Base-by-base conservation (phyloP, 257 asterid genomes). In the Echites panduratus region DNA sequence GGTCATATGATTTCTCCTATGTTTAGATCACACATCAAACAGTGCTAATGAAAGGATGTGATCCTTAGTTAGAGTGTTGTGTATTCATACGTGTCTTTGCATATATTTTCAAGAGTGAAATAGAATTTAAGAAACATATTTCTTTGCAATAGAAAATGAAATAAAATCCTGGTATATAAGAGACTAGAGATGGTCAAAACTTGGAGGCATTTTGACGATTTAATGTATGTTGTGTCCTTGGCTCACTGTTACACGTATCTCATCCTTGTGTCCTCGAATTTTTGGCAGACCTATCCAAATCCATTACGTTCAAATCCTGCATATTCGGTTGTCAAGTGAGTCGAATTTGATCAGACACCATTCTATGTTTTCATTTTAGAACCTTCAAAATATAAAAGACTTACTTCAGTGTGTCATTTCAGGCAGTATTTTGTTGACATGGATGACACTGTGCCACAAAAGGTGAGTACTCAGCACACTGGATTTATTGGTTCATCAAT, bases 311-410 rank as follows among this genome's bases (percentile, higher is more conserved):
- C 68, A 57, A 85, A 85, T 78, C 89, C 87, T 71, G 85, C 89
- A 44, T 85, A 85, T 78, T 85, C 89, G 70, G 89, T 85, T 44
- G 89, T 85, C 65, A 85, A 82, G 89, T 85, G 65, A 78, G 89
- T 80, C 35, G 40, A 57, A 52, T 53, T 76, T 70, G 72, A 54
- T 43, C 12, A 47, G 44, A 14, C 32, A 26, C 49, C 26, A 44
- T 64, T 66, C n/a, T 1, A 13, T 52, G 48, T 71, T 47, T 44
- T 35, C 6, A 35, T 63, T 29, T 38, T 19, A 57, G 47, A 14
- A 61, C 19, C 67, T 72, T 45, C 47, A 48, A 61, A 53, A 50
- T 69, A 27, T 72, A 32, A 3, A 65, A 7, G 1, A 22, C 54
- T 71, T 49, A 68, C 49, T 66, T 19, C n/a, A n/a, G 71, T 70